phyloP scores from a whole-genome alignment of 768 basidiomycete species.

The Trametes villosa region DNA sequence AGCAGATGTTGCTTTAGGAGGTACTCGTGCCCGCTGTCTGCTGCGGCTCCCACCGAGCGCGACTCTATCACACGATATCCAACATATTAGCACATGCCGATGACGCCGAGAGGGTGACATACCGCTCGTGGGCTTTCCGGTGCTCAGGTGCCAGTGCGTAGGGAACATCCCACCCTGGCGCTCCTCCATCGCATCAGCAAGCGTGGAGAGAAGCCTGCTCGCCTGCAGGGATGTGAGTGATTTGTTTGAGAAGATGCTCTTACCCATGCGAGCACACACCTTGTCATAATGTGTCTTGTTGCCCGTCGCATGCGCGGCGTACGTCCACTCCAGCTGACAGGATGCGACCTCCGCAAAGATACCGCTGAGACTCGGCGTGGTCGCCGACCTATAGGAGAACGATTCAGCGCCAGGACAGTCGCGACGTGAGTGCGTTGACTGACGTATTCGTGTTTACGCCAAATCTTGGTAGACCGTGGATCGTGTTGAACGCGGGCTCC shows the following conservation, averaged over 20 bases:
- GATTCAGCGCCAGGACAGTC: too few species aligned
- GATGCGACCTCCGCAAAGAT: conserved; percentile 81
- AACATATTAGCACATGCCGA: background rate
- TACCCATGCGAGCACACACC: conserved; percentile 46
- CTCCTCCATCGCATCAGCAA: conserved; percentile 52
- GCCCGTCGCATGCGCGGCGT: conserved; percentile 78
- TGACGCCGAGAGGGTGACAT: conserved; percentile 26
- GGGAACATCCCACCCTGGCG: conserved; percentile 68
- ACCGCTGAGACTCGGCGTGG: conserved; percentile 44
- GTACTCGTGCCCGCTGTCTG: conserved; percentile 81
- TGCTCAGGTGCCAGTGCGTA: conserved; percentile 54
- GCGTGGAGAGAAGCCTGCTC: conserved; percentile 48
- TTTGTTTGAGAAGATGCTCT: too few species aligned
- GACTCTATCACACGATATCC: conserved; percentile 1
- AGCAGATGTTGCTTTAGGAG: conserved; percentile 75
- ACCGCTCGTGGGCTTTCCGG: conserved; percentile 54
- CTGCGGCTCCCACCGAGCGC: conserved; percentile 64
- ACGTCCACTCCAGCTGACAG: conserved; percentile 83
- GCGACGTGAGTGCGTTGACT: too few species aligned
- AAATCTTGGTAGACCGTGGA: conserved; percentile 69
- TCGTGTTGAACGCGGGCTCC: conserved; percentile 72
- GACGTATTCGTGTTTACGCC: conserved; percentile 69
- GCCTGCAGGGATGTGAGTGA: conserved; percentile 40
- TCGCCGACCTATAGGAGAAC: conserved; percentile 46
- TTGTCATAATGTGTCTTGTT: conserved; percentile 63